Evolutionary conservation across 306 rosid genomes (phyloP), one percentile per base, ranked within the genome.

Genomic region (Quercus ilex): DNA sequence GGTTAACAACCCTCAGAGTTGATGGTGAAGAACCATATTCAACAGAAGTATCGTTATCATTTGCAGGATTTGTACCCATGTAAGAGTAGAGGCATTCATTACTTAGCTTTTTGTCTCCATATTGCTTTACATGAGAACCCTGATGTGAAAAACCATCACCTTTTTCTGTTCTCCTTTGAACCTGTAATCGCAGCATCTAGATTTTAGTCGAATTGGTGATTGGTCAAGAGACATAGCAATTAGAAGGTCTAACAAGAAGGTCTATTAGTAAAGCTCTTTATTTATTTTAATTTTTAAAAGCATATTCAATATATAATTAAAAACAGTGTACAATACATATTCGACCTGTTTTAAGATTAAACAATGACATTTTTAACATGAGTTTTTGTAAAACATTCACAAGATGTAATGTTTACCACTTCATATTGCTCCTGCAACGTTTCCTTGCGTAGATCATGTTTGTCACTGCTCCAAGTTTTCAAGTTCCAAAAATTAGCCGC

Each of bases 271-370:
- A 33, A 14, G 68, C 46, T 41, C 46, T 41, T 41, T 8, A 41
- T 41, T 87, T 82, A 59, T 73, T 77, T 23, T 64, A 69, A 73
- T 87, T 87, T 8, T 77, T 33, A 49, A 83, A 89, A 53, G 87
- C 93, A 64, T 87, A 81, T 3, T n/a, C 38, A 38, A 88, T 89
- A 0, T 79, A 11, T 3, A 89, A 91, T 38, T 81, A 8, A 2
- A 8, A 41, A 41, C 12, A 5, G 8, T 35, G 8, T 5, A 35
- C 41, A 35, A 35, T 35, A 33, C 38, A 33, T 33, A 35, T 1
- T 35, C 5, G 2, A 20, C 91, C 93, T 9, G 80, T 88, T 70
- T 71, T 87, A 1, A 89, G 93, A 64, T 89, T 89, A 19, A 3
- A 87, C 85, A 79, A 89, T 87, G 25, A 89, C 89, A 5, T 38